Evolutionary conservation across 2,329 filamentous ascomycete species (phyloP), one percentile per base, ranked within the genome.

Genomic region (Neurospora sp.): DNA sequence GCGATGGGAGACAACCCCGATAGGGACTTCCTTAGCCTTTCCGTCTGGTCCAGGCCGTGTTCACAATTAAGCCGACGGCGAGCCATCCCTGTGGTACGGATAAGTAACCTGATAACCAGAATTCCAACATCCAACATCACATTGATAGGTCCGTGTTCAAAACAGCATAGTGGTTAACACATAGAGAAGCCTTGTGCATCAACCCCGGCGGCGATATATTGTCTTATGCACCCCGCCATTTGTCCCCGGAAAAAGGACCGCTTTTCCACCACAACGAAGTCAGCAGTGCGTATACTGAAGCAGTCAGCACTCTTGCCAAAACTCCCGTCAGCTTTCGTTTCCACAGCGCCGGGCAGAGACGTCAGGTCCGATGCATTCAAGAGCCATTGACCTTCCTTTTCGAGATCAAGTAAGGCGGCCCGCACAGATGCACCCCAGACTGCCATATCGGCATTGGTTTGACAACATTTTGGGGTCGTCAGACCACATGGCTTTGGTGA

Each of bases 171-270:
- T 46, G 9, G 42, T 23, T 11, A 4, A 23, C 7, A 46, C 42
- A 19, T 46, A 23, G 9, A 10, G 42, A n/a, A 67, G 38, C 40
- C 69, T 70, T 73, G 70, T 70, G 69, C 72, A 71, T 73, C 71
- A 69, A 70, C 72, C 68, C 72, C 68, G 72, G 70, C 71, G 36
- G 70, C 70, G 72, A 74, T 74, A 73, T 72, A 75, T 74, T 73
- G 62, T 70, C 70, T 71, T 67, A 67, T 38, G 58, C 71, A 69
- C 70, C 68, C 70, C 72, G 68, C 70, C 68, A 43, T 69, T 71
- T 62, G 68, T 72, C 68, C 69, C 71, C 75, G 74, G 75, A 68
- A 75, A 38, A 66, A 74, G 74, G 74, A 75, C 75, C 74, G 75
- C 69, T 70, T 75, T 75, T 76, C 74, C 75, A 76, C 67, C 71